These are phyloP conservation scores for Lasiosphaeria hispida DNA, from an alignment of 495 filamentous ascomycete species.

Conservation along the genomic window DNA sequence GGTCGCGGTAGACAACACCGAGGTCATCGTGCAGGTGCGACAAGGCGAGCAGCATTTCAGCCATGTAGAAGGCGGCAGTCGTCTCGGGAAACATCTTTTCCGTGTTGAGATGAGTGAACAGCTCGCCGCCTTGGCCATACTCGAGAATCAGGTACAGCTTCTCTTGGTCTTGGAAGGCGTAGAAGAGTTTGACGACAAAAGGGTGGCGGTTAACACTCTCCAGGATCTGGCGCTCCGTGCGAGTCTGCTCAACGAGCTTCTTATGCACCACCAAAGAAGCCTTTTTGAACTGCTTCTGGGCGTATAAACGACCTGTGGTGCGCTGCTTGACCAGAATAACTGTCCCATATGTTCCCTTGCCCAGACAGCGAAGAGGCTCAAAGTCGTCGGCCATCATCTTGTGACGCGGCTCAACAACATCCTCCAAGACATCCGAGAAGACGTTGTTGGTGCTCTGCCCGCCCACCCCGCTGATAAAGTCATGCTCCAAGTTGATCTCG, in stretches of 20 bases:
- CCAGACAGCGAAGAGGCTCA: conserved; percentile 86
- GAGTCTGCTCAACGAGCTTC: conserved; percentile 90
- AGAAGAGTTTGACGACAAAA: conserved; percentile 95
- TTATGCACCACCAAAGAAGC: conserved; percentile 90
- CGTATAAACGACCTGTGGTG: conserved; percentile 82
- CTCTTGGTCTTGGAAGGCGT: conserved; percentile 97
- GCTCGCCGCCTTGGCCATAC: conserved; percentile 95
- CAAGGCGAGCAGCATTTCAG: conserved; percentile 90
- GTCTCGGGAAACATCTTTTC: conserved; percentile 91
- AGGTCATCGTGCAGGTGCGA: conserved; percentile 88
- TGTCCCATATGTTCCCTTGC: conserved; percentile 93
- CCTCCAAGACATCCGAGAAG: conserved; percentile 37
- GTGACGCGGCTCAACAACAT: conserved; percentile 44
- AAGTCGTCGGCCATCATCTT: conserved; percentile 95
- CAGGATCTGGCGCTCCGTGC: conserved; percentile 89
- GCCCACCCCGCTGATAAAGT: conserved; percentile 79
- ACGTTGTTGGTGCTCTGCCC: conserved; percentile 24
- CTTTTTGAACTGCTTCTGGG: conserved; percentile 98
- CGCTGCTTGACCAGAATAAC: conserved; percentile 88
- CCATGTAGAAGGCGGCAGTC: conserved; percentile 94
- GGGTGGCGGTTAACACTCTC: conserved; percentile 95
- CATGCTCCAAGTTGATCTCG: conserved; percentile 81
- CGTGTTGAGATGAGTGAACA: conserved; percentile 84
- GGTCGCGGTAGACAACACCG: conserved; percentile 92
- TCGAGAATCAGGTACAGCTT: conserved; percentile 97